Evolutionary conservation across 2,329 filamentous ascomycete genomes (phyloP), one percentile per base, ranked within the genome.

Genomic region (Cordyceps pruinosa): DNA sequence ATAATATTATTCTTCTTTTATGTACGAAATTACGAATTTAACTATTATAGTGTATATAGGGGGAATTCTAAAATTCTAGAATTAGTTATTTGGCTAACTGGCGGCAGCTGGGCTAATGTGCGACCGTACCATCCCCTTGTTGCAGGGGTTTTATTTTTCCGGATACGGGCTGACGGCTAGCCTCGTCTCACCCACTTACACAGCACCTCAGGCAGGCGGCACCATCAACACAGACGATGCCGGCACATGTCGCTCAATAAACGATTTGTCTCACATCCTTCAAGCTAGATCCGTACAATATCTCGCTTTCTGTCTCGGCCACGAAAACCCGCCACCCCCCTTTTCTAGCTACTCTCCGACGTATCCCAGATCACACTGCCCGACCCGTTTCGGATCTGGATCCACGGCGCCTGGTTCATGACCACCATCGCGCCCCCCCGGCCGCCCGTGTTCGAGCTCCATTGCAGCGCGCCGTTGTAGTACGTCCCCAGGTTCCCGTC

Each of bases 291-390:
- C 7, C 12, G 10, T 8, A 21, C 17, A 3, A 8, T 19, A 6
- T 19, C n/a, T 23, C 8, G 10, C 2, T 41, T 21, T 21, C 10
- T 42, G 25, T 19, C 35, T 30, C 34, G 17, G 25, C 23, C 15
- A 15, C 5, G 8, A 26, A 5, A 30, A 19, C 6, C 3, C 19
- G 3, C 26, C 44, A 26, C 8, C n/a, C 21, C 15, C 9, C 13
- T 12, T 32, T 23, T 9, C 9, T 45, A 59, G 30, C 30, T 56
- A 25, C 51, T 56, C 53, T 62, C 53, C 21, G 59, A 61, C 4
- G 61, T 62, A 21, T 62, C 61, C 61, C 59, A 62, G 25, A 62
- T 59, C 25, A 61, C 61, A 42, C 56, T 53, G 15, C 61, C 61
- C 8, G 59, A 61, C 26, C 35, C 58, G 12, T 61, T 59, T 45